These are phyloP conservation scores for Suhomyces sp. DNA, from an alignment of 805 yeast species.

Conservation along the genomic window DNA sequence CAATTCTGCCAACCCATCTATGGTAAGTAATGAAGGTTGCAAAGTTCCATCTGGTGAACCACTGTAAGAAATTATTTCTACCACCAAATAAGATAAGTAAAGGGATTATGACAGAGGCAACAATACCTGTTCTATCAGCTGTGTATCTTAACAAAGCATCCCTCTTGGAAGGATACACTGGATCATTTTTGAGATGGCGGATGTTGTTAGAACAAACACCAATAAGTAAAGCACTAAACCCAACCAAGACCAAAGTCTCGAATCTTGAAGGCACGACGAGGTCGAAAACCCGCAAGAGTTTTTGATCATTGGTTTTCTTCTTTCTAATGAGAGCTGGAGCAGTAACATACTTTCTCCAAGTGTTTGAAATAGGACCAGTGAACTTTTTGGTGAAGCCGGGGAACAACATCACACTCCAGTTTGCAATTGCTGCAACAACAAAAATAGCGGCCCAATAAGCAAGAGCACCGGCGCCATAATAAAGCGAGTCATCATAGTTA, in stretches of 20 bases:
- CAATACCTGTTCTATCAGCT: conserved; percentile 55
- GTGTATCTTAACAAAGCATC: conserved; percentile 23
- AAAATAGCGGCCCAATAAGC: conserved; percentile 20
- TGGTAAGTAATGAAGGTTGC: conserved; percentile 20
- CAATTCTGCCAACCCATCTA: conserved; percentile 21
- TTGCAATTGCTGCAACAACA: conserved; percentile 7
- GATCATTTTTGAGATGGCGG: conserved; percentile 13
- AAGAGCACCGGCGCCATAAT: conserved; percentile 23
- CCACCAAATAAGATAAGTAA: conserved; percentile 22
- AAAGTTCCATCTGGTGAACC: conserved; percentile 13
- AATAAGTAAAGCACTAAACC: conserved; percentile 19
- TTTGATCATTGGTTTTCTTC: conserved; percentile 20
- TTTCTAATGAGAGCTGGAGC: conserved; percentile 21
- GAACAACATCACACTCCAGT: conserved; percentile 15
- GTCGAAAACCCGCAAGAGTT: conserved; percentile 18
- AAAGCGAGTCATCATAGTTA: conserved; percentile 21
- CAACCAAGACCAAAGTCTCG: conserved; percentile 28
- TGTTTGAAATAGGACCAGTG: conserved; percentile 21
- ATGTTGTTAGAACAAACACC: conserved; percentile 10
- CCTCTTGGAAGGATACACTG: conserved; percentile 11
- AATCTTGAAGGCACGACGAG: conserved; percentile 35
- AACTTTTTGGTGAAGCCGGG: conserved; percentile 33
- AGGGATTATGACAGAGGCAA: conserved; percentile 32
- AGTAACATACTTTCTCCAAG: conserved; percentile 14
- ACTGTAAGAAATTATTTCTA: conserved; percentile 19